Conservation (phyloP, 2,329 filamentous ascomycete genomes). For the Monosporascus sp. region DNA sequence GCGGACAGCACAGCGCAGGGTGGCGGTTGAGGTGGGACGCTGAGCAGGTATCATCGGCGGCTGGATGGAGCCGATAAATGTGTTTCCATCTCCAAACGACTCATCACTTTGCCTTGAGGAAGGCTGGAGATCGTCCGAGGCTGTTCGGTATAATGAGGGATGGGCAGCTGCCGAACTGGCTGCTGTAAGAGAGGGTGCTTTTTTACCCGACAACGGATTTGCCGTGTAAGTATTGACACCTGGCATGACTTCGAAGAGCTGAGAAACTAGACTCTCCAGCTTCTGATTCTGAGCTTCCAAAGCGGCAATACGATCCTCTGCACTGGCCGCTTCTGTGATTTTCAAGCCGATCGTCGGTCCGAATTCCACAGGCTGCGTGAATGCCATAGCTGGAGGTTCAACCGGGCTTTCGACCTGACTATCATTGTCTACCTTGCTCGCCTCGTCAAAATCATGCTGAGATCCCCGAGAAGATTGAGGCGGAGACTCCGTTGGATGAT, state of each 20-base stretch:
- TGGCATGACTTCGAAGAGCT: slow-evolving; percentile 43
- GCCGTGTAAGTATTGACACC: slow-evolving; percentile 31
- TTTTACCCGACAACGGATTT: slow-evolving; percentile 16
- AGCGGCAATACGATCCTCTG: slow-evolving; percentile 48
- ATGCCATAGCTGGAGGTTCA: slow-evolving; percentile 30
- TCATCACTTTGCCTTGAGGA: slow-evolving; percentile 30
- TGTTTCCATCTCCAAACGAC: slow-evolving; percentile 43
- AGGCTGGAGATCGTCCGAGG: slow-evolving; percentile 17
- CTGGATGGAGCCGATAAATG: slow-evolving; percentile 38
- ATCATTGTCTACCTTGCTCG: slow-evolving; percentile 23
- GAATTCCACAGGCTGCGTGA: slow-evolving; percentile 52
- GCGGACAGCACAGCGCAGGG: slow-evolving; percentile 45
- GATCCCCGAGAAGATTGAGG: too few species aligned
- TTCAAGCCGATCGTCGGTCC: slow-evolving; percentile 49
- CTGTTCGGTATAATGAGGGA: slow-evolving; percentile 25
- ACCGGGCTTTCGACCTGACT: slow-evolving; percentile 26
- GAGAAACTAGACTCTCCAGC: slow-evolving; percentile 48
- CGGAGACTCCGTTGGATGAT: slow-evolving; percentile 6
- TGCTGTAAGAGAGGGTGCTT: slow-evolving; percentile 18
- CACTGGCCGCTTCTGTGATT: slow-evolving; percentile 49
- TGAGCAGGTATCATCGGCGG: slow-evolving; percentile 17
- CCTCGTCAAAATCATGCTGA: slow-evolving; percentile 28
- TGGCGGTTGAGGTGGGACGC: slow-evolving; percentile 41
- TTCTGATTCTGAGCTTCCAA: slow-evolving; percentile 49
- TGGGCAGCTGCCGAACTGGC: slow-evolving; percentile 22